Evolutionary conservation across 306 rosid species (phyloP).

Genomic region (Datisca glomerata): DNA sequence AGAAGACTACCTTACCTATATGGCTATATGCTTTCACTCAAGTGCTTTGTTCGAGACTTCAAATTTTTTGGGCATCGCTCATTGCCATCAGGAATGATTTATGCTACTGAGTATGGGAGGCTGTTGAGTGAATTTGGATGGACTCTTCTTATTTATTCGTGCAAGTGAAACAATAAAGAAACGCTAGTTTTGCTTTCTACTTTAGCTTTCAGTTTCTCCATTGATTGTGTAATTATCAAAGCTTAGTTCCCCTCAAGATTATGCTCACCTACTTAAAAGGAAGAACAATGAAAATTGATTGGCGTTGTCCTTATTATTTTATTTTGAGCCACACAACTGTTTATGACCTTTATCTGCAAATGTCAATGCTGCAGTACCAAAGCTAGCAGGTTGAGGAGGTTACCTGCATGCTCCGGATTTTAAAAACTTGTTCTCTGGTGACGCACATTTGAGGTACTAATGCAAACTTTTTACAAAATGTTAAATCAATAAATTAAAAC

Average conservation of each 20-base stretch:
- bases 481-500: too few relatives aligned
- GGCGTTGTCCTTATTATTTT: slow-evolving; percentile 15
- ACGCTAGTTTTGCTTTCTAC: not conserved
- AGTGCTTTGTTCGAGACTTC: too few relatives aligned
- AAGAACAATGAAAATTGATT: slow-evolving; percentile 14
- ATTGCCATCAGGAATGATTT: too few relatives aligned
- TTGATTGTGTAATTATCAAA: too few relatives aligned
- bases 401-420: slow-evolving; percentile 44
- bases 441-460: too few relatives aligned
- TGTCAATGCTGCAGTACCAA: slow-evolving; percentile 98
- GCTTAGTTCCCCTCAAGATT: not conserved
- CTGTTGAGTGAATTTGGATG: not conserved
- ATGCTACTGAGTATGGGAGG: not conserved
- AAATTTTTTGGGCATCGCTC: too few relatives aligned
- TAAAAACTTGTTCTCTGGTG: too few relatives aligned
- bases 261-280: not conserved
- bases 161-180: not conserved
- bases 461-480: too few relatives aligned
- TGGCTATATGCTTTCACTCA: too few relatives aligned
- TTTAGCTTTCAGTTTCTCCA: too few relatives aligned
- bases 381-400: slow-evolving; percentile 98
- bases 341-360: slow-evolving; percentile 74
- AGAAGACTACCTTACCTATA: too few relatives aligned
- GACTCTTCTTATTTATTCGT: not conserved
- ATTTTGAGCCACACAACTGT: slow-evolving; percentile 24